Conservation (phyloP, 371 early-diverging fungal genomes). For the Apophysomyces elegans region DNA sequence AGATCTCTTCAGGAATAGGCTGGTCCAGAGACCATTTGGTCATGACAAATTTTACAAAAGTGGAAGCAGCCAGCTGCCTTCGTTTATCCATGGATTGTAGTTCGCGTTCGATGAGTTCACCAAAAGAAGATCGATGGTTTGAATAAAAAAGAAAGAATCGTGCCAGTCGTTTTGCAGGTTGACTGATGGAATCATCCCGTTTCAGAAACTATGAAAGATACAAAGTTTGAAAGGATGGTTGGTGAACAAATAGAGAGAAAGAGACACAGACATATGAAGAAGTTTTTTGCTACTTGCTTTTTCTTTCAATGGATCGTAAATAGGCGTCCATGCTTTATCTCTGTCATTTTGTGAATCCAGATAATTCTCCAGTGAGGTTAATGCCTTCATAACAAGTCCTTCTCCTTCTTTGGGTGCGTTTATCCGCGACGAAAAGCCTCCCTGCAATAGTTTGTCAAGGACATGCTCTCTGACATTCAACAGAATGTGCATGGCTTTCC, state of each 20-base stretch:
- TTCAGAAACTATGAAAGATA: background rate
- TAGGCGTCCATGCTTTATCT: background rate
- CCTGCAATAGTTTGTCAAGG: background rate
- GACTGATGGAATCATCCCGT: background rate
- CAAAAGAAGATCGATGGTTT: background rate
- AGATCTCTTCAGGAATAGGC: background rate
- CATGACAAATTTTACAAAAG: background rate
- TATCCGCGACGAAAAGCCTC: background rate
- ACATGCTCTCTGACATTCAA: conserved; percentile 4
- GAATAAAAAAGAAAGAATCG: background rate
- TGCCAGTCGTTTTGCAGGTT: background rate
- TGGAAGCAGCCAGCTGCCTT: conserved; percentile 8
- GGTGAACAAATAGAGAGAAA: background rate
- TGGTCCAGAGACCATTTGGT: background rate
- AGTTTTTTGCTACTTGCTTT: background rate
- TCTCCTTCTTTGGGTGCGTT: background rate
- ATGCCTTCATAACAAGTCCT: background rate
- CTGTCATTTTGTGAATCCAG: background rate
- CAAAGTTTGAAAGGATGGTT: background rate
- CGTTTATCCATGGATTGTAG: background rate
- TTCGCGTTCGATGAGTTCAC: conserved; percentile 5
- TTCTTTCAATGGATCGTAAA: background rate
- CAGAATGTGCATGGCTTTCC: conserved; percentile 1
- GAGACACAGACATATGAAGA: background rate
- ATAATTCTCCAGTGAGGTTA: background rate